Base-by-base conservation (phyloP, 176 grass and related monocot genomes). In the Carex cristatella region DNA sequence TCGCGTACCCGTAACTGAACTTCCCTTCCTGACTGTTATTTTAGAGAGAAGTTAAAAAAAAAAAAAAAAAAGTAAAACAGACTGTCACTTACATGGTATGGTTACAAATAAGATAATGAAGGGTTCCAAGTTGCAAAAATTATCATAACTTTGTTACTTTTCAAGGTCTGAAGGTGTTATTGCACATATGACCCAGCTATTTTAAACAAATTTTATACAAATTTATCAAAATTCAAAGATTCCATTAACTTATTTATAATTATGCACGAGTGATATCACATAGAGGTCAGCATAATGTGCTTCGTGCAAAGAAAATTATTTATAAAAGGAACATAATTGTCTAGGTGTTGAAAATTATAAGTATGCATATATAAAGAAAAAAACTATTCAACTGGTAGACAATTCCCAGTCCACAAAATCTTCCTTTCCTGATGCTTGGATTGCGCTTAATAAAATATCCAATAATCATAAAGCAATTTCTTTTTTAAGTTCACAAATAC, bases 1-100 rank as follows among this genome's bases (percentile, higher is more conserved):
- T 94, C 5, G 94, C 94, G 31, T 94, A 94, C 0, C 94, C 94
- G 63, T 92, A 97, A 85, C 88, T 94, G 65, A 97, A 92, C 77
- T 92, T 97, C 18, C 92, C 90, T 32, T 94, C 94, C 63, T 92
- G 90, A 89, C 92, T 97, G 87, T 38, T 65, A 80, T 83, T 23
- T n/a, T 73, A 32, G 16, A 79, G 23, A 84, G 11, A 54, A 81
- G 2, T 19, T 13, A 46, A 46, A 71, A 9, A 70, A 62, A 88
- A 27, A 31, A 11, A 79, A 23, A 57, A 44, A 49, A 70, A 62
- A 88, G 38, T 44, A 11, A 79, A 27, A 74, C 28, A 77, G 7
- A 38, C 18, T 65, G 70, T 55, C 37, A 35, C 14, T 79, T 79
- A 3, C 30, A 56, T 33, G 4, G 7, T 57, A 79, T 9, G 16